Evolutionary conservation across 2,329 filamentous ascomycete genomes (phyloP).

Genomic region (Venturia nashicola): DNA sequence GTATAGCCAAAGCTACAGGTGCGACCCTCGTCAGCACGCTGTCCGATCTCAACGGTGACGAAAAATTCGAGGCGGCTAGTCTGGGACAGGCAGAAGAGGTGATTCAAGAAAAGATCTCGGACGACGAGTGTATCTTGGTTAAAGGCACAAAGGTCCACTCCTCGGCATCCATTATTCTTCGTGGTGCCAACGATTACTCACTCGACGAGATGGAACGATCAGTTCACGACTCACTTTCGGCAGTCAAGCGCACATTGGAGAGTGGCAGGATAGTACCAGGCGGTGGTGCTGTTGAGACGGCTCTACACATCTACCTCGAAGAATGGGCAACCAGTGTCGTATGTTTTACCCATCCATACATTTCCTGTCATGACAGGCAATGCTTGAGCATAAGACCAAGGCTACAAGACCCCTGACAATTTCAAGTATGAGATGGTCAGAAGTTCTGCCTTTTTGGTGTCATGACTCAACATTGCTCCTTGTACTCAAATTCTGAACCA

Average conservation of each 20-base stretch:
- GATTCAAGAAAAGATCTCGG: constrained; percentile 94
- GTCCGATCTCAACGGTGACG: constrained; percentile 93
- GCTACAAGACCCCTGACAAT: background rate
- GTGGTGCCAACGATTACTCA: constrained; percentile 89
- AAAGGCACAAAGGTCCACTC: constrained; percentile 92
- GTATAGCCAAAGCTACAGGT: constrained; percentile 92
- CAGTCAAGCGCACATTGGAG: constrained; percentile 93
- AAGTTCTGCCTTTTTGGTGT: background rate
- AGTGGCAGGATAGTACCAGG: constrained; percentile 94
- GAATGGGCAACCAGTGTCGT: constrained; percentile 95
- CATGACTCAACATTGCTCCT: background rate
- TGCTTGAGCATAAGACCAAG: background rate
- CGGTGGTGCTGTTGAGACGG: constrained; percentile 95
- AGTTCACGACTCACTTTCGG: constrained; percentile 90
- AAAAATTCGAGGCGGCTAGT: constrained; percentile 85
- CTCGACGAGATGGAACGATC: constrained; percentile 99
- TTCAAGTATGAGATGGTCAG: background rate
- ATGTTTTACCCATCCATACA: constrained; percentile 22
- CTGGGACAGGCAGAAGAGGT: constrained; percentile 91
- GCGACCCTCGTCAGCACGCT: constrained; percentile 86
- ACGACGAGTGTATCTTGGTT: constrained; percentile 94
- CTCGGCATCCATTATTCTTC: constrained; percentile 89
- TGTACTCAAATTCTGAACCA: background rate
- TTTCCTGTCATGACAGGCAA: background rate
- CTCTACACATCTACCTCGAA: constrained; percentile 96